These are phyloP conservation scores for Parastagonospora nodorum DNA, from an alignment of 2,329 filamentous ascomycete species.

Conservation along the genomic window DNA sequence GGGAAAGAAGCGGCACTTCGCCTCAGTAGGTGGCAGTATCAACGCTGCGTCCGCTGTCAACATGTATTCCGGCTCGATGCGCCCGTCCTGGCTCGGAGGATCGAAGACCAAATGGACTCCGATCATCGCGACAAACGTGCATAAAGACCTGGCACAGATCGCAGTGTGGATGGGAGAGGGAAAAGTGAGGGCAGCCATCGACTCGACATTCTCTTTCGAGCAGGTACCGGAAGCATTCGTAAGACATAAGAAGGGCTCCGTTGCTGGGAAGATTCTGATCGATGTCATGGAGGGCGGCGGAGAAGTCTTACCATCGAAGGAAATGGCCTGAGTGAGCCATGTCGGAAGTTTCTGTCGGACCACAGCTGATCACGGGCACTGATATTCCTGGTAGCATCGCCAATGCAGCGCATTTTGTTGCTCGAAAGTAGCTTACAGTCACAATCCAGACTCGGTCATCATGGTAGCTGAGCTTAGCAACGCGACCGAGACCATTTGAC, in stretches of 20 bases:
- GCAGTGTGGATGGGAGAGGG: constrained; percentile 61
- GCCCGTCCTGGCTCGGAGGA: too few species aligned
- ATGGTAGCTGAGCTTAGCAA: too few species aligned
- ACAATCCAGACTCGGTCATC: too few species aligned
- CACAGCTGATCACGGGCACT: too few species aligned
- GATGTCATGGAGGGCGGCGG: constrained; percentile 3
- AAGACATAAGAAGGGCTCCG: constrained; percentile 58
- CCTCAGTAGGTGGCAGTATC: not conserved
- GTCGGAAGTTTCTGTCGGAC: too few species aligned
- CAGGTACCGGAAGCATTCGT: constrained; percentile 60
- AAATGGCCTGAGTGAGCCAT: not conserved
- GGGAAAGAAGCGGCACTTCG: not conserved
- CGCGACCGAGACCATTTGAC: too few species aligned
- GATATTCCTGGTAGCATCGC: too few species aligned
- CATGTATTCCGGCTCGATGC: too few species aligned
- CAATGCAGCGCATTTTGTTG: too few species aligned
- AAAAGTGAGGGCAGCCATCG: constrained; percentile 61
- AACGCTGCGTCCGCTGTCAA: too few species aligned
- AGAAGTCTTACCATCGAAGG: not conserved
- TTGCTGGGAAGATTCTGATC: constrained; percentile 62
- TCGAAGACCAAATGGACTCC: constrained; percentile 20
- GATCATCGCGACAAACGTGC: constrained; percentile 26
- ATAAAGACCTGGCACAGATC: constrained; percentile 55
- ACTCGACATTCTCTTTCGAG: constrained; percentile 59
- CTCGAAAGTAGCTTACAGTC: too few species aligned